Percentiles rank a stretch among this genome's conserved stretches.
Conservation (phyloP, 73 alveolate genomes). For the Paramecium sexaurelia region DNA sequence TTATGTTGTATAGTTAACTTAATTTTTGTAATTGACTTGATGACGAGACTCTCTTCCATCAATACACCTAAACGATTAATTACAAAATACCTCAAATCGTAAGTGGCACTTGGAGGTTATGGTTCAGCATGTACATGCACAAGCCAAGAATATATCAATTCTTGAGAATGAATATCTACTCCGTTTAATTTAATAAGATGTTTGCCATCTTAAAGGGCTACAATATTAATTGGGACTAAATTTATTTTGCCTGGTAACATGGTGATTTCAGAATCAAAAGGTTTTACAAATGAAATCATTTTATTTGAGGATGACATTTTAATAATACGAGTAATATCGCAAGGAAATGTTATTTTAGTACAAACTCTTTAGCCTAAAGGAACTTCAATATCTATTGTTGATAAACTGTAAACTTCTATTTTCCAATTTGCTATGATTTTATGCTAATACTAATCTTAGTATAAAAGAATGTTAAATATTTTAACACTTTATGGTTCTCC, state of each 20-base stretch:
- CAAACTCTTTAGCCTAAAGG: slow-evolving; percentile 32
- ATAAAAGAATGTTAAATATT: slow-evolving; percentile 39
- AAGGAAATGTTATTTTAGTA: slow-evolving; percentile 42
- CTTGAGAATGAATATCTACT: slow-evolving; percentile 25
- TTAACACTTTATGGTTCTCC: slow-evolving; percentile 49
- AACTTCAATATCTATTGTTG: slow-evolving; percentile 21
- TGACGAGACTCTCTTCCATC: slow-evolving; percentile 44
- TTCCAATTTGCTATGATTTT: slow-evolving; percentile 58
- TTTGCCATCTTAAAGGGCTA: not conserved
- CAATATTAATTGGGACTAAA: not conserved
- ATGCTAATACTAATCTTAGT: slow-evolving; percentile 33
- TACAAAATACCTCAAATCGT: not conserved
- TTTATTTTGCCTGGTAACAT: slow-evolving; percentile 48
- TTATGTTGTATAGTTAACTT: not conserved
- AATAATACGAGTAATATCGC: slow-evolving; percentile 9
- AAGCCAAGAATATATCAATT: slow-evolving; percentile 38
- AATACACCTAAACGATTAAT: slow-evolving; percentile 5
- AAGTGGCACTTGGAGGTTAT: slow-evolving; percentile 10
- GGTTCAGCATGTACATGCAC: slow-evolving; percentile 10
- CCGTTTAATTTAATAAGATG: not conserved
- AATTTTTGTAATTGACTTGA: not conserved
- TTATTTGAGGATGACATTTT: not conserved
- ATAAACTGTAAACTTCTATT: slow-evolving; percentile 61
- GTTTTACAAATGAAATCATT: not conserved
- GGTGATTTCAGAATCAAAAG: not conserved